A percentile compares a stretch with the other conserved stretches of the same genome.
phyloP scores from a whole-genome alignment of 1,284 basidiomycete genomes.

The Pseudozyma tsukubaensis region DNA sequence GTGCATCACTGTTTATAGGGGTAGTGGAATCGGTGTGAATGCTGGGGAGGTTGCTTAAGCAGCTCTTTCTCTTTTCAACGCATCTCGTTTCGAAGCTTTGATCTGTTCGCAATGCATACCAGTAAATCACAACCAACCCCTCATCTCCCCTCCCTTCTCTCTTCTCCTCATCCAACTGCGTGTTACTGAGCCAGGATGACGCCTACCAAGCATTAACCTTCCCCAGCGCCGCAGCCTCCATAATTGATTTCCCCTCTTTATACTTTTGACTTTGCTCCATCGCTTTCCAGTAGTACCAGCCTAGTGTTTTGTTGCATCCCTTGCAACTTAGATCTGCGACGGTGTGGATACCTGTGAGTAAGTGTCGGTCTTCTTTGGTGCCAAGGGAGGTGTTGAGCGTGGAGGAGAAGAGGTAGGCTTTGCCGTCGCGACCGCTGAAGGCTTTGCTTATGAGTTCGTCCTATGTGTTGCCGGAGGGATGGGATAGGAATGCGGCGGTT shows the following conservation, averaged over 20 bases:
- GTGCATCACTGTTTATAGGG: constrained; percentile 47
- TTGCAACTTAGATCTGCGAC: constrained; percentile 81
- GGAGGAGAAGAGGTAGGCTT: constrained; percentile 83
- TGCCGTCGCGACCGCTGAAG: constrained; percentile 84
- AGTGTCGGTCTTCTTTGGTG: constrained; percentile 78
- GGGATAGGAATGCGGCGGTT: background rate
- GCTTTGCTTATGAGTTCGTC: constrained; percentile 87
- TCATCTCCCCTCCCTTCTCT: too few species aligned
- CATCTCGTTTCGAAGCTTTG: background rate
- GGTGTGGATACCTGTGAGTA: constrained; percentile 83
- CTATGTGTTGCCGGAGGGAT: constrained; percentile 65
- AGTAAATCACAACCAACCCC: background rate
- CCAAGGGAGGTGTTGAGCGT: constrained; percentile 81
- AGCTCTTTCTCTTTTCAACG: background rate
- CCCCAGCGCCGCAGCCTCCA: constrained; percentile 81
- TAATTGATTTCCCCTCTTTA: constrained; percentile 82
- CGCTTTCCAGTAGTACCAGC: constrained; percentile 87
- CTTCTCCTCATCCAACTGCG: background rate
- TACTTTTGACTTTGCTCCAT: constrained; percentile 83
- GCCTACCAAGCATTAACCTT: constrained; percentile 83
- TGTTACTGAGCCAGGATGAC: background rate
- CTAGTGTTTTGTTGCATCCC: constrained; percentile 80
- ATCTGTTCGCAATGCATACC: background rate
- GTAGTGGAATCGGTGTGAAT: constrained; percentile 33
- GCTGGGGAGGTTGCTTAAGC: background rate